Evolutionary conservation across 2,329 filamentous ascomycete genomes (phyloP).

Genomic region (Diplodia mutila): DNA sequence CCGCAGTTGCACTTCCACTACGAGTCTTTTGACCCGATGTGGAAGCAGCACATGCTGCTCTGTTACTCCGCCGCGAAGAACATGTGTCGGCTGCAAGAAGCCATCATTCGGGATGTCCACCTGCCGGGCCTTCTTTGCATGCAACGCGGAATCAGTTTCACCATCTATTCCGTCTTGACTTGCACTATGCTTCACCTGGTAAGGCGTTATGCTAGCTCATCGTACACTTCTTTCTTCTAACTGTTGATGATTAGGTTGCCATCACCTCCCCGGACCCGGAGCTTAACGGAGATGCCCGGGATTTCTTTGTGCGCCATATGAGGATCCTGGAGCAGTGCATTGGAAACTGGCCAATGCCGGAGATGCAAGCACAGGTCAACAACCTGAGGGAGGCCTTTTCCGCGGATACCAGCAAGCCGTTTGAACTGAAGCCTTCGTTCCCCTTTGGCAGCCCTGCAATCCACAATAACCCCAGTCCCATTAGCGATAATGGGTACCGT

Average conservation of each 20-base stretch:
- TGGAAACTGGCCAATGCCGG: constrained; percentile 81
- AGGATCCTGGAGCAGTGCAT: constrained; percentile 86
- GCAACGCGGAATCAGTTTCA: constrained; percentile 92
- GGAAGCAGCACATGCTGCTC: constrained; percentile 85
- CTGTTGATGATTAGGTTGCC: constrained; percentile 66
- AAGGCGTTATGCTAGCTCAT: constrained; percentile 47
- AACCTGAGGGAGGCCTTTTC: constrained; percentile 90
- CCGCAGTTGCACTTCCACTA: constrained; percentile 78
- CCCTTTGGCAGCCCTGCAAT: constrained; percentile 79
- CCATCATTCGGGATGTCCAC: constrained; percentile 74
- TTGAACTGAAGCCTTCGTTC: constrained; percentile 85
- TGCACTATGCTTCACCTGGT: constrained; percentile 94
- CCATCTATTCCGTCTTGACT: constrained; percentile 87
- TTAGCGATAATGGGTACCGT: constrained; percentile 54
- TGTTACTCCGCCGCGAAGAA: constrained; percentile 84
- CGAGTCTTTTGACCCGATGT: constrained; percentile 75
- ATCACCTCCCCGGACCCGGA: constrained; percentile 92
- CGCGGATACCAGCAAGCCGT: constrained; percentile 79
- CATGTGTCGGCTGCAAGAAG: constrained; percentile 85
- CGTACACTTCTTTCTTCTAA: constrained; percentile 32
- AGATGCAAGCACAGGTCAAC: constrained; percentile 88
- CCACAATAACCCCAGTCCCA: constrained; percentile 64
- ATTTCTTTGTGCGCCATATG: constrained; percentile 94
- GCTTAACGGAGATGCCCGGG: constrained; percentile 79
- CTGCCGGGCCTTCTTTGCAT: constrained; percentile 84